Conservation (phyloP, 2,329 filamentous ascomycete species). For the Cladophialophora bantiana region DNA sequence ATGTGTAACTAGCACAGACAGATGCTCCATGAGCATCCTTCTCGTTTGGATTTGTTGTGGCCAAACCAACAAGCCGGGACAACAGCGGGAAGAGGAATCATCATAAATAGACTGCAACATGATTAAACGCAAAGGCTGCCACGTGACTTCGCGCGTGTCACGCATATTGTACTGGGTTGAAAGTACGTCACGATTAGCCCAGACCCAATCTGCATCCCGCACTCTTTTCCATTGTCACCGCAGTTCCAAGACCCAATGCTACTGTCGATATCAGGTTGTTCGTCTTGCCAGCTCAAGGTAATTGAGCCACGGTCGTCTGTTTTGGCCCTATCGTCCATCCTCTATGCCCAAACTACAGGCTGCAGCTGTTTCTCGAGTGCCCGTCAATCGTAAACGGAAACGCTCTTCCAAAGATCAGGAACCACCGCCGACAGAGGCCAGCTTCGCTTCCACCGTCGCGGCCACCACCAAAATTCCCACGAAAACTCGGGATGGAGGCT, state of each 20-base stretch:
- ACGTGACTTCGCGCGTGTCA: background rate
- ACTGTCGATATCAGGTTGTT: background rate
- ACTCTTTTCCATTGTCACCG: background rate
- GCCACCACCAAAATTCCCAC: constrained; percentile 59
- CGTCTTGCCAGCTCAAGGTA: background rate
- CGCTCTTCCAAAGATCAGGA: constrained; percentile 47
- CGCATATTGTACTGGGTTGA: background rate
- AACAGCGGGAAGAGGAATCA: background rate
- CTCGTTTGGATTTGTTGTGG: background rate
- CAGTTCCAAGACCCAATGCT: background rate
- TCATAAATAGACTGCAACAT: background rate
- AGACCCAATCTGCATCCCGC: background rate
- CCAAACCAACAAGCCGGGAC: background rate
- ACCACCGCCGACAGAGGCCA: constrained; percentile 3
- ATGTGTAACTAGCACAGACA: background rate
- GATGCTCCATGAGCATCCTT: background rate
- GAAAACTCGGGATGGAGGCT: constrained; percentile 64
- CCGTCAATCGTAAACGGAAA: constrained; percentile 53
- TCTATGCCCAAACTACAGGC: constrained; percentile 52
- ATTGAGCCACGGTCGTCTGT: background rate
- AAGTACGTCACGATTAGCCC: constrained; percentile 3
- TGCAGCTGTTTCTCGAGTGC: constrained; percentile 50
- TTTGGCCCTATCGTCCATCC: background rate
- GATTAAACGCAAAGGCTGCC: background rate
- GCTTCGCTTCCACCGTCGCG: constrained; percentile 20